Percentiles rank a stretch among this genome's conserved stretches.
These are phyloP conservation scores for Pterocarpus santalinus DNA, from an alignment of 306 rosid species.

Conservation along the genomic window DNA sequence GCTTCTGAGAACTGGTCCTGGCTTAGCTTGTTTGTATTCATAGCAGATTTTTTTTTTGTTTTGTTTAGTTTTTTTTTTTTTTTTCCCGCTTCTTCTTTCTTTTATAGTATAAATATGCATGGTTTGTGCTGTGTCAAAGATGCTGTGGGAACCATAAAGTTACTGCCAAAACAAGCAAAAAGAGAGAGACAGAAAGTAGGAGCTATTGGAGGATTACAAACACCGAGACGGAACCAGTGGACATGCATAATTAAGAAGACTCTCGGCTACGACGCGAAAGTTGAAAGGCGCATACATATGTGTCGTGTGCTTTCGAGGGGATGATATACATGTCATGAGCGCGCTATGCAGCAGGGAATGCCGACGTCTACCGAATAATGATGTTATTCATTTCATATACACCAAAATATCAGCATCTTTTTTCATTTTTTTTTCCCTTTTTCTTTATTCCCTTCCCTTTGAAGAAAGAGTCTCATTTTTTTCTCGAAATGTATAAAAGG, in stretches of 20 bases:
- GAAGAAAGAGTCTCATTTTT: not conserved
- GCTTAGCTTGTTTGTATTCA: not conserved
- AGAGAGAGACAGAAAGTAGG: conserved; percentile 18
- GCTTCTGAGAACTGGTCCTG: conserved; percentile 1
- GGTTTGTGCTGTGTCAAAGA: not conserved
- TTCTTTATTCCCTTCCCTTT: not conserved
- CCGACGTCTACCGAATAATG: conserved; percentile 11
- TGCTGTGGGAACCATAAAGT: not conserved
- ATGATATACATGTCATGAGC: not conserved
- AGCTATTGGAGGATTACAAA: not conserved
- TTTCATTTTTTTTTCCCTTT: not conserved
- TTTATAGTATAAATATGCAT: not conserved
- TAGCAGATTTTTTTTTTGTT: not conserved
- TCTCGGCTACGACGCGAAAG: not conserved
- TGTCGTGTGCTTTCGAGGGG: not conserved
- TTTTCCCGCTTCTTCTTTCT: not conserved
- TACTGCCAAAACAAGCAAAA: not conserved
- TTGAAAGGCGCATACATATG: not conserved
- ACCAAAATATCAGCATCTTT: not conserved
- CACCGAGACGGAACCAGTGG: not conserved
- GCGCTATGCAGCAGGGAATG: conserved; percentile 5
- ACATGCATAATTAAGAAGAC: not conserved
- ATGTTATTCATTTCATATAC: not conserved
- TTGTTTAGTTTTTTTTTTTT: too few relatives aligned
- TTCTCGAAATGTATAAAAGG: not conserved